These are phyloP conservation scores for Tremella yokohamensis DNA, from an alignment of 768 basidiomycete species.

Conservation along the genomic window DNA sequence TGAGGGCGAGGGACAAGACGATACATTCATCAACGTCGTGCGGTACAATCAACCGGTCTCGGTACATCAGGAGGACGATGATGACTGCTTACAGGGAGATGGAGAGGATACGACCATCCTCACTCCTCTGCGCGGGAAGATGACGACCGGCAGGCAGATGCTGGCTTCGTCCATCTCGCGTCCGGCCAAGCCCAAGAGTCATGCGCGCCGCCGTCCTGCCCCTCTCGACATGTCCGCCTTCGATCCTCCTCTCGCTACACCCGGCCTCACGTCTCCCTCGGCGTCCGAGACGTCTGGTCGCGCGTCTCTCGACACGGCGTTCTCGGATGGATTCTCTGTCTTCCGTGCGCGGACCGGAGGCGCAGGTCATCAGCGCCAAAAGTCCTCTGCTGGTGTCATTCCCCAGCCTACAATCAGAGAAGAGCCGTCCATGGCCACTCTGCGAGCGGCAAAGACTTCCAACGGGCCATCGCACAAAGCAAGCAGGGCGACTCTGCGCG, in stretches of 20 bases:
- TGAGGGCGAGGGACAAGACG: slow-evolving; percentile 17
- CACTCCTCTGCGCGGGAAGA: background rate
- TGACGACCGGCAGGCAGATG: slow-evolving; percentile 20
- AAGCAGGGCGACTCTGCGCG: slow-evolving; percentile 11
- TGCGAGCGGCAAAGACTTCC: slow-evolving; percentile 17
- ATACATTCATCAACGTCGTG: slow-evolving; percentile 30
- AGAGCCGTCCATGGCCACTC: slow-evolving; percentile 33
- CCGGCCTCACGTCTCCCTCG: slow-evolving; percentile 39
- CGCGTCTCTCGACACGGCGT: slow-evolving; percentile 32
- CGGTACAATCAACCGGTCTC: slow-evolving; percentile 12
- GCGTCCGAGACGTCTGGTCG: slow-evolving; percentile 37
- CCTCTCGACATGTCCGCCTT: slow-evolving; percentile 18
- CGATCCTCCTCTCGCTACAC: slow-evolving; percentile 20
- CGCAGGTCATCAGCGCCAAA: slow-evolving; percentile 36
- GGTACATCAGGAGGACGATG: slow-evolving; percentile 6
- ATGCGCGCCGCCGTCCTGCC: slow-evolving; percentile 25
- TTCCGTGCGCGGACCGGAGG: slow-evolving; percentile 17
- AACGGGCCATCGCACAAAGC: background rate
- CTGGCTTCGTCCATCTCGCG: slow-evolving; percentile 24
- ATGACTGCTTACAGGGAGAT: slow-evolving; percentile 15
- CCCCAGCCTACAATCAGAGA: slow-evolving; percentile 38
- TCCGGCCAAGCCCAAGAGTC: slow-evolving; percentile 25
- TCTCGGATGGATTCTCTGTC: slow-evolving; percentile 23
- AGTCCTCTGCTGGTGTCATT: slow-evolving; percentile 35
- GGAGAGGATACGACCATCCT: slow-evolving; percentile 25